Percentiles rank a stretch among this genome's conserved stretches.
These are phyloP conservation scores for maize (Zea mays) DNA, from an alignment of 176 grass and related monocot genomes.

Conservation along the genomic window DNA sequence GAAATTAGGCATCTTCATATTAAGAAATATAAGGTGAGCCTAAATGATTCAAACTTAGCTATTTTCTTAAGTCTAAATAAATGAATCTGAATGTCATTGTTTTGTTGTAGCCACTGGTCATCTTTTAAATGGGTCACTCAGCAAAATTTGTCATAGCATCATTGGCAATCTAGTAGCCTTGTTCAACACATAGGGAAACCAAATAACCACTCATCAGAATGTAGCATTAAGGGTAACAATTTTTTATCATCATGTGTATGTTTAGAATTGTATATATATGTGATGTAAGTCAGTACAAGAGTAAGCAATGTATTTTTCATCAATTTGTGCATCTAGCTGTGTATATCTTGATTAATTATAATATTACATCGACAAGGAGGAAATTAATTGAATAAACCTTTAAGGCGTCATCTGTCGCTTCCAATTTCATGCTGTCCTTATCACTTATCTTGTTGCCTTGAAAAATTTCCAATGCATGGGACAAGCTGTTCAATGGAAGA, in stretches of 20 bases:
- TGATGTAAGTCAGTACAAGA: too few species aligned
- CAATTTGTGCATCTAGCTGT: too few species aligned
- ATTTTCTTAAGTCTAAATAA: too few species aligned
- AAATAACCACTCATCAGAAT: not conserved
- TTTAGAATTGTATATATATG: not conserved
- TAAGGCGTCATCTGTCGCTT: constrained; percentile 24
- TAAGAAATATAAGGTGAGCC: not conserved
- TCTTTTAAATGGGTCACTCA: not conserved
- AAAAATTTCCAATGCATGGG: constrained; percentile 76
- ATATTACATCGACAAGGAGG: not conserved
- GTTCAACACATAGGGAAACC: not conserved
- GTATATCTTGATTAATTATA: not conserved
- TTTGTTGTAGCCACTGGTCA: not conserved
- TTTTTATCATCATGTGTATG: not conserved
- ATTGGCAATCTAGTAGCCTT: not conserved
- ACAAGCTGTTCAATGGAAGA: constrained; percentile 51
- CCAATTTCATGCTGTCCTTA: constrained; percentile 57
- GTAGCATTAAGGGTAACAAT: not conserved
- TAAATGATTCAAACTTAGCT: not conserved
- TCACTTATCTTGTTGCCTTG: constrained; percentile 55
- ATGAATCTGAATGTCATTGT: not conserved
- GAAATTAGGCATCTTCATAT: not conserved
- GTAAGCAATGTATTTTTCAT: not conserved
- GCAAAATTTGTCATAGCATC: not conserved
- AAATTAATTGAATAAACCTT: constrained; percentile 49